These are phyloP conservation scores for Penicillium italicum DNA, from an alignment of 2,329 filamentous ascomycete genomes.

Conservation along the genomic window DNA sequence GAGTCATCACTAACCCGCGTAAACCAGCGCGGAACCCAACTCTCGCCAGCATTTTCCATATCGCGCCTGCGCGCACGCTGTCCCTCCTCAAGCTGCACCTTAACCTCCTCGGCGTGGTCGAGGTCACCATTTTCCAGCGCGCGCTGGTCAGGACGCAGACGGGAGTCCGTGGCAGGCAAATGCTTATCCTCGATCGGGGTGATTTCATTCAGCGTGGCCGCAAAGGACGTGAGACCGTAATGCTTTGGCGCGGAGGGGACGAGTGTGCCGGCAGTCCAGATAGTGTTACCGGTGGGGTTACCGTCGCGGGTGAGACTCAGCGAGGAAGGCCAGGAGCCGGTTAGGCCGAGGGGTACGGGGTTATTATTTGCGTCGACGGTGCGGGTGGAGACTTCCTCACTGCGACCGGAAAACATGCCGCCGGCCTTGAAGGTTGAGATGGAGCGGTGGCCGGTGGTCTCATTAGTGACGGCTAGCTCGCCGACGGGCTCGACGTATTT, in stretches of 20 bases:
- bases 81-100: slow-evolving; percentile 77
- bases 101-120: slow-evolving; percentile 78
- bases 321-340: slow-evolving; percentile 78
- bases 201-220: slow-evolving; percentile 80
- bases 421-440: slow-evolving; percentile 89
- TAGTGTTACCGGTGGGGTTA: slow-evolving; percentile 58
- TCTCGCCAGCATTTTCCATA: slow-evolving; percentile 70
- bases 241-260: slow-evolving; percentile 75
- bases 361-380: slow-evolving; percentile 64
- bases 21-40: slow-evolving; percentile 81
- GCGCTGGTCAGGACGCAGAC: slow-evolving; percentile 82
- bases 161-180: slow-evolving; percentile 75
- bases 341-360: slow-evolving; percentile 63
- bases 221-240: slow-evolving; percentile 86
- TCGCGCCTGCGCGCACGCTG: slow-evolving; percentile 72
- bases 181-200: slow-evolving; percentile 72
- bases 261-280: slow-evolving; percentile 76
- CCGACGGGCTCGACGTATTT: slow-evolving; percentile 97
- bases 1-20: slow-evolving; percentile 55
- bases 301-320: slow-evolving; percentile 65
- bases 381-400: slow-evolving; percentile 81
- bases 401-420: slow-evolving; percentile 94
- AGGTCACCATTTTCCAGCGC: slow-evolving; percentile 77
- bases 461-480: slow-evolving; percentile 79
- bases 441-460: slow-evolving; percentile 77